Conservation (phyloP, 2,329 filamentous ascomycete species). For the Seiridium cupressi region DNA sequence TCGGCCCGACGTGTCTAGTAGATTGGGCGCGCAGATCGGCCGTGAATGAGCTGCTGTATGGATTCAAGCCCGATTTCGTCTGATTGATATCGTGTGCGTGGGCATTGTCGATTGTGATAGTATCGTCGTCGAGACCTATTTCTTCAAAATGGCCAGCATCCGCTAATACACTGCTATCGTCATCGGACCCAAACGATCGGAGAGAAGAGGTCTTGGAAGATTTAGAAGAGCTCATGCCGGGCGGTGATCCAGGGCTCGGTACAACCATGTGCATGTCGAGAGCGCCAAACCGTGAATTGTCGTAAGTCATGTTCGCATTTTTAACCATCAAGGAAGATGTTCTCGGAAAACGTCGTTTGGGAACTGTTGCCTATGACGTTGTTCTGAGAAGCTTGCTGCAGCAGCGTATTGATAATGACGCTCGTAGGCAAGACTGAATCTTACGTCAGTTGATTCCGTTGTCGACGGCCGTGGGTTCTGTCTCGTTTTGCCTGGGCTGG, state of each 20-base stretch:
- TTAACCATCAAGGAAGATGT: conserved; percentile 10
- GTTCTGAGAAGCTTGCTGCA: too few relatives aligned
- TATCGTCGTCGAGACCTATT: conserved; percentile 79
- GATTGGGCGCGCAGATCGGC: conserved; percentile 38
- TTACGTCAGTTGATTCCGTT: neutral
- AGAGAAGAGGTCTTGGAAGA: conserved; percentile 90
- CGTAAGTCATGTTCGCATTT: conserved; percentile 38
- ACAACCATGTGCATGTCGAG: conserved; percentile 33
- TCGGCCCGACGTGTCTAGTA: conserved; percentile 24
- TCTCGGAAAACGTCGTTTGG: neutral
- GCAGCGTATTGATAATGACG: neutral
- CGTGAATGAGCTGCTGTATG: conserved; percentile 48
- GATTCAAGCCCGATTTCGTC: conserved; percentile 38
- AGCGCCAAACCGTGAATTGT: conserved; percentile 31
- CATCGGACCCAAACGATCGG: conserved; percentile 71
- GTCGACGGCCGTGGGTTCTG: neutral
- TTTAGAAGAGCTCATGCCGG: conserved; percentile 78
- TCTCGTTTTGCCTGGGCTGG: neutral
- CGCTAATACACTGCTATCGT: conserved; percentile 67
- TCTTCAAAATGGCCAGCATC: conserved; percentile 89
- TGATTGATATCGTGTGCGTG: conserved; percentile 30
- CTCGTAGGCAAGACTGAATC: neutral
- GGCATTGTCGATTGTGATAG: conserved; percentile 31
- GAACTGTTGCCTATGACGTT: too few relatives aligned
- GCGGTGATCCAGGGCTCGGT: conserved; percentile 62